These are phyloP conservation scores for Tolypocladium guangdongense DNA, from an alignment of 2,329 filamentous ascomycete genomes.

Conservation along the genomic window DNA sequence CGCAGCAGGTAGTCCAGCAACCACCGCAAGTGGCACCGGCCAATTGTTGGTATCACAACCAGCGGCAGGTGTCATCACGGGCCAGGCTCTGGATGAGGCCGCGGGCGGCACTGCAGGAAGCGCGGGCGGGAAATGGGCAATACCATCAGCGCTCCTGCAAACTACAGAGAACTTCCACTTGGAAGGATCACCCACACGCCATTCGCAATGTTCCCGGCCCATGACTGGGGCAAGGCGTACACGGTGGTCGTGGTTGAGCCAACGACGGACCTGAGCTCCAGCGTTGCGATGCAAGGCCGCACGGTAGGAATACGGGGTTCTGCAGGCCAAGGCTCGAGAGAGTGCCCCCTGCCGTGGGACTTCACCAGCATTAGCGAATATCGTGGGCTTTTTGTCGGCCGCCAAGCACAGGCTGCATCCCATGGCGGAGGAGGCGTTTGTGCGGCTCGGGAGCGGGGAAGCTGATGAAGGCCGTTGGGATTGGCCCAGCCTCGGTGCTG, in stretches of 20 bases:
- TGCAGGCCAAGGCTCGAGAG: neutral
- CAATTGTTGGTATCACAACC: neutral
- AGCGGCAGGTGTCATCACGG: neutral
- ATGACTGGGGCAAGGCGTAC: neutral
- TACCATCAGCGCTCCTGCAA: neutral
- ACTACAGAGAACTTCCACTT: too few relatives aligned
- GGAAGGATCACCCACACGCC: too few relatives aligned
- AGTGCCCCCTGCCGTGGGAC: neutral
- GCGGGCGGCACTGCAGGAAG: too few relatives aligned
- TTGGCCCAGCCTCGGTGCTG: neutral
- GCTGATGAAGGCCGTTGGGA: neutral
- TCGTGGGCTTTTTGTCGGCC: slow-evolving; percentile 2
- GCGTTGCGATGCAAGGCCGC: neutral
- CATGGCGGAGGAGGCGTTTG: neutral
- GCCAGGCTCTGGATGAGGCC: neutral
- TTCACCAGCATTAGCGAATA: neutral
- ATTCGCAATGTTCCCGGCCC: neutral
- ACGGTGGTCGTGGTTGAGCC: neutral
- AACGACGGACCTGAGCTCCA: neutral
- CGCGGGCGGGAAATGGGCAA: neutral
- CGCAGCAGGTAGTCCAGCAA: neutral
- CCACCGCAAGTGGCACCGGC: neutral
- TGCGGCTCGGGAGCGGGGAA: neutral
- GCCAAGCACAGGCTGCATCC: slow-evolving; percentile 1
- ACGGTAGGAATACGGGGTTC: neutral